These are phyloP conservation scores for Pelargonium nanum DNA, from an alignment of 345 rosid genomes.

Conservation along the genomic window DNA sequence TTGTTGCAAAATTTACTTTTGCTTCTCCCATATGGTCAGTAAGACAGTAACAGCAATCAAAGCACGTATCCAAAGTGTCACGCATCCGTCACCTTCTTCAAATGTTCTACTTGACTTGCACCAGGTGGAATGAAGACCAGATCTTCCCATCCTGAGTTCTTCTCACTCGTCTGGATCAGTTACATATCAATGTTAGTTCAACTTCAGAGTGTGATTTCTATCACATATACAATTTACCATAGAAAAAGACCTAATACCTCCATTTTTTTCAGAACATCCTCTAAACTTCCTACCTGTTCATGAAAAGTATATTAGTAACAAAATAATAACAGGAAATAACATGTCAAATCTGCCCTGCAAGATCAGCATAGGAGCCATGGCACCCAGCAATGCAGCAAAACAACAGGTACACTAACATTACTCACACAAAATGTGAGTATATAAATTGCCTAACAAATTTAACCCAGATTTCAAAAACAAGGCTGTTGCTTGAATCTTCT, in stretches of 20 bases:
- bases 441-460: too few species aligned
- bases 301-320: constrained; percentile 11
- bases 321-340: neutral
- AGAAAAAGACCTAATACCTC: constrained; percentile 41
- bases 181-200: neutral
- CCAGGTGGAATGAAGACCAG: constrained; percentile 92
- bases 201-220: neutral
- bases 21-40: neutral
- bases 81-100: constrained; percentile 46
- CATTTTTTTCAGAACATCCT: constrained; percentile 85
- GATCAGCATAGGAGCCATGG: too few species aligned
- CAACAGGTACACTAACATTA: too few species aligned
- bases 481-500: too few species aligned
- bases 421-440: too few species aligned
- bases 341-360: neutral
- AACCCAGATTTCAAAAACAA: too few species aligned
- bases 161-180: constrained; percentile 57
- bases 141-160: constrained; percentile 94
- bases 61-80: constrained; percentile 8
- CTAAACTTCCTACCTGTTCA: constrained; percentile 80
- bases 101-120: constrained; percentile 76
- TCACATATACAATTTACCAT: constrained; percentile 7
- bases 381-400: too few species aligned
- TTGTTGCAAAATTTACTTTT: too few species aligned
- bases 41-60: too few species aligned